Base-by-base conservation (phyloP, 805 yeast species). In the Candida sonorensis region DNA sequence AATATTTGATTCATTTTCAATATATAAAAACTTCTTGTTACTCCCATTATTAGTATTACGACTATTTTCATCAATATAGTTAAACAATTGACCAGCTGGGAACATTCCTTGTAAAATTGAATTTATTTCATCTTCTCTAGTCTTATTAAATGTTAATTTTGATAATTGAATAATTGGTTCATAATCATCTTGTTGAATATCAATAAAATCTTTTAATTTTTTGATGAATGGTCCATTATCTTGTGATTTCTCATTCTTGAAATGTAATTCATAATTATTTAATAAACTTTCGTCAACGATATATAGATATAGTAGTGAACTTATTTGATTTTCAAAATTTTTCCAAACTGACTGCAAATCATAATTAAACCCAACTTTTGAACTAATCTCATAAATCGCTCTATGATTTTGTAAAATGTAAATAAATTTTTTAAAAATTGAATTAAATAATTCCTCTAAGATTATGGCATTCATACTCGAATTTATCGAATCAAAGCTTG, bases 371-470 rank as follows among this genome's bases (percentile, higher is more conserved):
- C 47, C 44, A 23, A 31, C 29, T 8, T 49, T 41, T 12, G 60
- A 57, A 6, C 71, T 63, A 10, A 81, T 69, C 40, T 78, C 87
- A 38, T 62, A 62, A 5, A 86, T 66, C 2, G 80, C 77, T 19
- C 80, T 65, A 49, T 84, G 87, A 16, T 73, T 70, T 57, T 84
- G 92, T 13, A 85, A 55, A 4, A 82, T 75, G 16, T 76, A 66
- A 25, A 79, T 57, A 32, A 75, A 55, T 50, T 75, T 77, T 18
- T 74, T 62, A 46, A 81, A 86, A n/a, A 85, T 64, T 7, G 75
- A 66, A 54, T 82, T 75, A 41, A 82, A 81, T 25, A 86, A 66
- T 40, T 84, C 86, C 41, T 78, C 75, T 20, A 87, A 57, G 1
- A 84, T 67, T 0, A 69, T 53, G 0, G 61, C 47, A 38, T 17